Conservation (phyloP, 805 yeast species). For the Wickerhamiella lipophila region DNA sequence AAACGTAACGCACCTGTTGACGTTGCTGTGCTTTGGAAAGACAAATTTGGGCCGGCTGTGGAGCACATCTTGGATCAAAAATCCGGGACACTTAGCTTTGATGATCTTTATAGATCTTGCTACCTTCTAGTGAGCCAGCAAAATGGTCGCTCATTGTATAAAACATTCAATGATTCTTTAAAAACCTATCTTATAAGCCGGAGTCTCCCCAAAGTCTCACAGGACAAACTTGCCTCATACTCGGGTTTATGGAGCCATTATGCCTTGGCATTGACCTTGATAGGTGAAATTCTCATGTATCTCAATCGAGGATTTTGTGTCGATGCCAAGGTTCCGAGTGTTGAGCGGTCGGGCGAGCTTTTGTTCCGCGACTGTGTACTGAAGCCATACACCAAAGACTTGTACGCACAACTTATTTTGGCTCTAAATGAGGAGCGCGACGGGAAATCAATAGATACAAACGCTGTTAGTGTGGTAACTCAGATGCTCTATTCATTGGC, state of each 20-base stretch:
- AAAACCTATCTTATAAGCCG: slow-evolving; percentile 11
- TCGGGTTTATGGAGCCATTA: slow-evolving; percentile 16
- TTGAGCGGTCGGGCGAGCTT: slow-evolving; percentile 16
- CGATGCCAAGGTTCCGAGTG: slow-evolving; percentile 13
- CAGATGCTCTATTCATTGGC: slow-evolving; percentile 17
- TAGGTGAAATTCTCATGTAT: slow-evolving; percentile 22
- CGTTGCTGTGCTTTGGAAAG: slow-evolving; percentile 18
- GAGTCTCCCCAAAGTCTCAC: not conserved
- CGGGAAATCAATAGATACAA: slow-evolving; percentile 13
- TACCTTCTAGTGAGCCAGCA: slow-evolving; percentile 22
- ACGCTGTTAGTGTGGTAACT: slow-evolving; percentile 7
- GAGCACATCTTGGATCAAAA: slow-evolving; percentile 14
- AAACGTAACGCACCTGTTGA: slow-evolving; percentile 15
- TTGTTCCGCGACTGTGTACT: slow-evolving; percentile 18
- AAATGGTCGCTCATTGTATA: slow-evolving; percentile 18
- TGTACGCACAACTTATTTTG: slow-evolving; percentile 9
- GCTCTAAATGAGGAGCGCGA: slow-evolving; percentile 15
- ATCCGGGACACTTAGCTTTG: slow-evolving; percentile 13
- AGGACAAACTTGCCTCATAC: slow-evolving; percentile 10
- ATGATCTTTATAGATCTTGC: slow-evolving; percentile 17
- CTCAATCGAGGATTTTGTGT: slow-evolving; percentile 19
- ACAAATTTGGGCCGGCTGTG: slow-evolving; percentile 20
- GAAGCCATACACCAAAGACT: not conserved
- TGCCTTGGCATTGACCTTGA: slow-evolving; percentile 13
- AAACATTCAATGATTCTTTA: slow-evolving; percentile 13